A percentile compares a stretch with the other conserved stretches of the same genome.
Conservation (phyloP, 257 asterid genomes). For the Linaria vulgaris region DNA sequence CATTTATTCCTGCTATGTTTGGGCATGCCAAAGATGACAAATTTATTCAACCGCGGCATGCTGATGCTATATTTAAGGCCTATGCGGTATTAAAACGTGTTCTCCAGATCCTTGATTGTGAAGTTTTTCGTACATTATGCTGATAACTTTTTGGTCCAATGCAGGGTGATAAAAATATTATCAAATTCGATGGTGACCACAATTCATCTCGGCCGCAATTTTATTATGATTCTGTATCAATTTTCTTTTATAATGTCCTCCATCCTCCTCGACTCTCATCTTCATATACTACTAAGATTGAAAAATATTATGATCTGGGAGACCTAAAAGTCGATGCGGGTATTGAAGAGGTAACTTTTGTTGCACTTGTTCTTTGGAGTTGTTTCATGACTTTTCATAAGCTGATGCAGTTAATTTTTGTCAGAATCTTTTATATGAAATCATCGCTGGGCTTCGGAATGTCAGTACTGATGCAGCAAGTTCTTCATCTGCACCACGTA, state of each 20-base stretch:
- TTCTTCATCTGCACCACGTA: slow-evolving; percentile 74
- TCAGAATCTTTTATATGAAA: slow-evolving; percentile 79
- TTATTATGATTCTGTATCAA: slow-evolving; percentile 88
- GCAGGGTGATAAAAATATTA: slow-evolving; percentile 97
- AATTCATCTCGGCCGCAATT: slow-evolving; percentile 96
- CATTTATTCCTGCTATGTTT: slow-evolving; percentile 90
- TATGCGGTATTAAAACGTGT: slow-evolving; percentile 55
- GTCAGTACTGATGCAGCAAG: slow-evolving; percentile 70
- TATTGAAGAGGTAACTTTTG: slow-evolving; percentile 70
- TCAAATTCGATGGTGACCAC: slow-evolving; percentile 98
- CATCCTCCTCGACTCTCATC: slow-evolving; percentile 80
- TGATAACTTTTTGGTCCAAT: slow-evolving; percentile 28
- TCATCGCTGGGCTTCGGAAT: slow-evolving; percentile 80
- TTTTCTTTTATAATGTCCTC: slow-evolving; percentile 89
- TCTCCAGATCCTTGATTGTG: slow-evolving; percentile 17
- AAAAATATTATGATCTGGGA: slow-evolving; percentile 81
- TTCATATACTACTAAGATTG: slow-evolving; percentile 47
- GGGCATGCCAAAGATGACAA: slow-evolving; percentile 98
- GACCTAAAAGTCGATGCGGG: slow-evolving; percentile 66
- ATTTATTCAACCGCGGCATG: slow-evolving; percentile 77
- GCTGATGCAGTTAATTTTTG: slow-evolving; percentile 25
- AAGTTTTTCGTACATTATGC: slow-evolving; percentile 12
- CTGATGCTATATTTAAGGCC: slow-evolving; percentile 75
- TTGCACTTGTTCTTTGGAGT: background rate
- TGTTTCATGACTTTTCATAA: background rate